A percentile compares a stretch with the other conserved stretches of the same genome.
phyloP scores from a whole-genome alignment of 257 asterid species.

The Solanum phureja region DNA sequence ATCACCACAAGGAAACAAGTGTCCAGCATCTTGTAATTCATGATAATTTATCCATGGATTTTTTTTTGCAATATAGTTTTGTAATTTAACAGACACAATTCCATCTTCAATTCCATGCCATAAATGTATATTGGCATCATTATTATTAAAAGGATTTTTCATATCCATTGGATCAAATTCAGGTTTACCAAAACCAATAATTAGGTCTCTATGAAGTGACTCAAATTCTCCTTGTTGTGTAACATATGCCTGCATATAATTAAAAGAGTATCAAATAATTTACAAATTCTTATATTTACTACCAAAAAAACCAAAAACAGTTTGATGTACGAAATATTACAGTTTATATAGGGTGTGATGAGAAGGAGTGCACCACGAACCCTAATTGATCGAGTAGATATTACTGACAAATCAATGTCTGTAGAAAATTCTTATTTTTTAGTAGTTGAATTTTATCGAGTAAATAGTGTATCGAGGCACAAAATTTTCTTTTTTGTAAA shows the following conservation, averaged over 20 bases:
- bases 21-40: constrained; percentile 24
- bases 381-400: neutral
- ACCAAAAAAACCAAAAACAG: rapidly evolving
- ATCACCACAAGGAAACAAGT: constrained; percentile 13
- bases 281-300: neutral
- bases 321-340: neutral
- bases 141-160: constrained; percentile 29
- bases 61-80: constrained; percentile 39
- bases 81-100: constrained; percentile 52
- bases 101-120: constrained; percentile 81
- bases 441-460: neutral
- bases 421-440: neutral
- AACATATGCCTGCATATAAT: constrained; percentile 29
- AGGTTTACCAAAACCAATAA: constrained; percentile 52
- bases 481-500: neutral
- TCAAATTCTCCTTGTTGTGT: constrained; percentile 57
- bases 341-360: neutral
- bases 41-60: constrained; percentile 59
- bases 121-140: constrained; percentile 49
- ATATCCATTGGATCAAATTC: constrained; percentile 68
- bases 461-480: neutral
- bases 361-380: neutral
- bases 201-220: constrained; percentile 58
- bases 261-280: neutral
- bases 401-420: neutral